Evolutionary conservation across 2,329 filamentous ascomycete genomes (phyloP), one percentile per base, ranked within the genome.

Genomic region (Sphaerostilbella broomeana): DNA sequence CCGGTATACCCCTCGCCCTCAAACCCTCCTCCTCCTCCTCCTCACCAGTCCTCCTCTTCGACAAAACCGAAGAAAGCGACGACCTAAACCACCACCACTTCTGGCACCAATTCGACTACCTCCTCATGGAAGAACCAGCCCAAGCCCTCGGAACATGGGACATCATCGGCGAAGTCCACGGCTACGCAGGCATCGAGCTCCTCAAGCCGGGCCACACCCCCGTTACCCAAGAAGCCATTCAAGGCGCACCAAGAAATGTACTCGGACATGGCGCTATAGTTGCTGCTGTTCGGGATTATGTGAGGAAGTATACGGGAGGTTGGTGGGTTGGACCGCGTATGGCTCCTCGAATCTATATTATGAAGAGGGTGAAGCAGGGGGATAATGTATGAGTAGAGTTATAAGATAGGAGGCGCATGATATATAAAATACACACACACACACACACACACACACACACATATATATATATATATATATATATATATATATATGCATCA

Each of bases 321-420:
- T 81, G 76, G 73, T 84, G 79, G 78, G 48, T 76, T 48, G 79
- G 79, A 0, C 78, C 77, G 17, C 66, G 68, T 47, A 79, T 81
- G 74, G 65, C 66, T 46, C 74, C 75, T 5, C 62, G 65, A 36
- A 68, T 80, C 29, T 59, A 68, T 47, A 65, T 80, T 13, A 51
- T 79, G 54, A 68, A 59, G 46, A 56, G 57, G 37, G 37, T 53
- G 15, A 53, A 52, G 38, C 46, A 49, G 11, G 21, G 27, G 5
- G 34, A 26, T 4, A 15, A 13, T 29, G 27, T 15, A 18, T n/a
- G 2, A 18, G 0, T 33, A 10, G 6, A 13, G 10, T 13, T n/a
- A n/a, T n/a, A n/a, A n/a, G n/a, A 21, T 37, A 37, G 21, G 32
- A 32, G n/a, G 28, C n/a, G n/a, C n/a, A n/a, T n/a, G n/a, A 22